Evolutionary conservation across 805 yeast genomes (phyloP), one percentile per base, ranked within the genome.

Genomic region (Hanseniaspora vineae): DNA sequence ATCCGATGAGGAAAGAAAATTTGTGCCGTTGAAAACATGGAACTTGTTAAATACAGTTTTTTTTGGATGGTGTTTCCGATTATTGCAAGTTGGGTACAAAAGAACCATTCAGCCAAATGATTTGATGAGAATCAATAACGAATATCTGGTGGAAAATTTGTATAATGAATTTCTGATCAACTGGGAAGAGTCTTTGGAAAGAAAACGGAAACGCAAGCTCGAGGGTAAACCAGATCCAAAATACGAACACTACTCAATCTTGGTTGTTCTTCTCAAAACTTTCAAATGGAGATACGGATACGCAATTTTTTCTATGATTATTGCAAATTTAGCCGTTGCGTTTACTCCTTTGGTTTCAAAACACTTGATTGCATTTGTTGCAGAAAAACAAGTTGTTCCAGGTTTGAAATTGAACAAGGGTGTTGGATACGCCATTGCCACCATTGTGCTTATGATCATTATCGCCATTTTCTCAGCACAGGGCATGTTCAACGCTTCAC

Each of bases 51-150:
- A 40, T n/a, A 44, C 42, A n/a, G 42, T 48, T 13, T 70, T 70
- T 73, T 55, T 80, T 78, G 58, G 68, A 75, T 81, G 86, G 84
- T 53, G 81, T 47, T 53, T 60, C 31, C 84, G 85, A 0, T 51
- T 81, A 44, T 61, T 81, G 69, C 59, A 57, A 10, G 71, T 72
- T 11, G 86, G 87, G 2, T 81, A 81, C 59, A 76, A 74, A 58
- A 67, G 86, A 55, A 80, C 84, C 1, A 58, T 81, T 42, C 70
- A 70, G 18, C 73, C 78, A 0, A 69, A 71, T 35, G 86, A 81
- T 59, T 56, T 80, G 54, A 78, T 52, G 50, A 49, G 51, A 14
- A 50, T 73, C n/a, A 66, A 66, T 11, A 65, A 65, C 1, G 59
- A 62, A 12, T 59, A 65, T 58, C 54, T 58, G 8, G 58, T 69